Percentiles rank a stretch among this genome's conserved stretches.
These are phyloP conservation scores for Dactylonectria macrodidyma DNA, from an alignment of 2,329 filamentous ascomycete genomes.

Conservation along the genomic window DNA sequence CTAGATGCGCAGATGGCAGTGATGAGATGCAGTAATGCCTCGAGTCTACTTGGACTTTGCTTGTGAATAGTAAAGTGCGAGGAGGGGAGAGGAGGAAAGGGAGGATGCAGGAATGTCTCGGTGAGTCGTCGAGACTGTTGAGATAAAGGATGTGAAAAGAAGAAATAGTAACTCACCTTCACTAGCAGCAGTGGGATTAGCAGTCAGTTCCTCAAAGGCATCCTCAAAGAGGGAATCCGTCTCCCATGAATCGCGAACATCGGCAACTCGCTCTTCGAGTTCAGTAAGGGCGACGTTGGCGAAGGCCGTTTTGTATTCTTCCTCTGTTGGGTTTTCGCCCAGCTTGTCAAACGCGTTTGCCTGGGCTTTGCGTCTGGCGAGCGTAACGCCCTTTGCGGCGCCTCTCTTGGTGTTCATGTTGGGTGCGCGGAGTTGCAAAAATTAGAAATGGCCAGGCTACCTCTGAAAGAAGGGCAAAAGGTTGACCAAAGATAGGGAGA, in stretches of 20 bases:
- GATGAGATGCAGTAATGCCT: constrained; percentile 24
- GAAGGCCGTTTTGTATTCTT: constrained; percentile 55
- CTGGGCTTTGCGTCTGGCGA: constrained; percentile 52
- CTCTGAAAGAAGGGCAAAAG: constrained; percentile 6
- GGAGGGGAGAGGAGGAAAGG: neutral
- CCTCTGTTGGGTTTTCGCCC: constrained; percentile 52
- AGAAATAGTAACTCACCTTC: constrained; percentile 59
- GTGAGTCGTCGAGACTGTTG: constrained; percentile 15
- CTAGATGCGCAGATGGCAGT: constrained; percentile 1
- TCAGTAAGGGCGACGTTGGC: constrained; percentile 58
- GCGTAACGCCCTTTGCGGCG: constrained; percentile 50
- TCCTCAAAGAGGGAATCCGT: constrained; percentile 76
- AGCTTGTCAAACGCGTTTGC: constrained; percentile 55
- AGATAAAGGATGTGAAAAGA: constrained; percentile 13
- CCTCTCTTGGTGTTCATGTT: constrained; percentile 51
- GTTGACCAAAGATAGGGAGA: constrained; percentile 9
- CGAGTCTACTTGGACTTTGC: constrained; percentile 26
- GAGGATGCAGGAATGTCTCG: constrained; percentile 10
- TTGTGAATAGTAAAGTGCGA: constrained; percentile 13
- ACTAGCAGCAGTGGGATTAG: constrained; percentile 63
- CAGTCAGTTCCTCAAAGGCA: constrained; percentile 70
- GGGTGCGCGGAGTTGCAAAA: constrained; percentile 13
- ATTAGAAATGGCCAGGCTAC: constrained; percentile 9
- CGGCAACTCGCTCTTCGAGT: constrained; percentile 66
- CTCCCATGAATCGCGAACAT: constrained; percentile 72